A percentile compares a stretch with the other conserved stretches of the same genome.
These are phyloP conservation scores for Amphibolis antarctica DNA, from an alignment of 106 monocot genomes.

Conservation along the genomic window DNA sequence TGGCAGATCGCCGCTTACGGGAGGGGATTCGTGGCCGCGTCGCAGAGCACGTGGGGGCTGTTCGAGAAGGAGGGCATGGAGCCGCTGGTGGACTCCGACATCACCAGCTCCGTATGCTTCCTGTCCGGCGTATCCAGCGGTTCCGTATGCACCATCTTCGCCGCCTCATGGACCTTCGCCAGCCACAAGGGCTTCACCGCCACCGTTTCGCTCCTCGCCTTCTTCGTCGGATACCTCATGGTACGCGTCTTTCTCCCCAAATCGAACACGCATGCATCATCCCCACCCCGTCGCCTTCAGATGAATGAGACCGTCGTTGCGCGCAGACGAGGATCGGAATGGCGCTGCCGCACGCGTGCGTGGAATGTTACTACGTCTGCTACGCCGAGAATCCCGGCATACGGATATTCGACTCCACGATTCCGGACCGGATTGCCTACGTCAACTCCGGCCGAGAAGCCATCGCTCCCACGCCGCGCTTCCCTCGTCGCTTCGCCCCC, in stretches of 20 bases:
- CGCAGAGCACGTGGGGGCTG: conserved; percentile 83
- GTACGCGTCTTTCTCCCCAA: conserved; percentile 9
- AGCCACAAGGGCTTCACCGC: conserved; percentile 51
- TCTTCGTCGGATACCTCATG: conserved; percentile 96
- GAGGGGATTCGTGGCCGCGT: conserved; percentile 73
- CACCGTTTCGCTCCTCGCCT: conserved; percentile 83
- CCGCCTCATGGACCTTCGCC: conserved; percentile 66
- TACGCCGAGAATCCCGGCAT: conserved; percentile 75
- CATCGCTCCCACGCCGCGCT: conserved; percentile 48
- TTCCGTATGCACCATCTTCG: conserved; percentile 57
- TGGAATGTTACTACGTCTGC: conserved; percentile 92
- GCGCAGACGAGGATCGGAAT: conserved; percentile 89
- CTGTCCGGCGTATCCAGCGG: conserved; percentile 79
- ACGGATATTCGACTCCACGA: conserved; percentile 72
- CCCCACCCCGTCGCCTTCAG: not conserved
- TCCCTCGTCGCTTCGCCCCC: conserved; percentile 27
- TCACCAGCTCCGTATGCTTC: conserved; percentile 90
- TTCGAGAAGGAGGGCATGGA: conserved; percentile 73
- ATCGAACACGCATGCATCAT: not conserved
- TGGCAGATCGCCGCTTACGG: conserved; percentile 83
- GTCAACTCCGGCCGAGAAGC: conserved; percentile 35
- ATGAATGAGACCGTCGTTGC: not conserved
- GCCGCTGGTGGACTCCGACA: conserved; percentile 80
- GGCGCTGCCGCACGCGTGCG: conserved; percentile 93
- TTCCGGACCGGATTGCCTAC: conserved; percentile 45